These are phyloP conservation scores for Kwoniella dendrophila DNA, from an alignment of 768 basidiomycete genomes.

Conservation along the genomic window DNA sequence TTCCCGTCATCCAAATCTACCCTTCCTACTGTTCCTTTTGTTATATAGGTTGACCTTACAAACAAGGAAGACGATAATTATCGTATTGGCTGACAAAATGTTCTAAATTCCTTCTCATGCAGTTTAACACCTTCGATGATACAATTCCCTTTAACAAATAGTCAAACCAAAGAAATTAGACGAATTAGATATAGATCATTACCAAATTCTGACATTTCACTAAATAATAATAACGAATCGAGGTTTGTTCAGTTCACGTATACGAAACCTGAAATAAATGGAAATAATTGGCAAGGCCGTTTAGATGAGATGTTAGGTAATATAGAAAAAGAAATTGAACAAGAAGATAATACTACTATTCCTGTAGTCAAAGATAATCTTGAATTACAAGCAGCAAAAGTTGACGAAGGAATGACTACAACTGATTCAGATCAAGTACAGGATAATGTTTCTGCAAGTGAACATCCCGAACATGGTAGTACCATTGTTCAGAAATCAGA, in stretches of 20 bases:
- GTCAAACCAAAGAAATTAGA: neutral
- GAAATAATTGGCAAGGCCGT: constrained; percentile 21
- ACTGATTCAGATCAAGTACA: no score
- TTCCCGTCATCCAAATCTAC: neutral
- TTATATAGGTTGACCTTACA: no score
- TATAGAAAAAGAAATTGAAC: constrained; percentile 15
- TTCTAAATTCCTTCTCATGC: neutral
- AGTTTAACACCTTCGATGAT: constrained; percentile 23
- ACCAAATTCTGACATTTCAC: neutral
- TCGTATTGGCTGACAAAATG: neutral
- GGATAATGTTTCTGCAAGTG: no score
- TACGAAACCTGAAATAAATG: neutral
- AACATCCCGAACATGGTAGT: no score
- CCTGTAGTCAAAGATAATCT: no score
- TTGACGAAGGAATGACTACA: no score
- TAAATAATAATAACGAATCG: no score
- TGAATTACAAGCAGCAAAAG: no score
- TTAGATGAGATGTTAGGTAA: constrained; percentile 13
- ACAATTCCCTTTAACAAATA: constrained; percentile 13
- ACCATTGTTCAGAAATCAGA: no score
- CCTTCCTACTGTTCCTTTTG: no score
- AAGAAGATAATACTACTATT: neutral
- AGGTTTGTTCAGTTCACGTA: constrained; percentile 13
- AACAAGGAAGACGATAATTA: no score
- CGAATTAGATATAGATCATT: constrained; percentile 12